Conservation (phyloP, 2,329 filamentous ascomycete genomes). For the Venturia carpophila region DNA sequence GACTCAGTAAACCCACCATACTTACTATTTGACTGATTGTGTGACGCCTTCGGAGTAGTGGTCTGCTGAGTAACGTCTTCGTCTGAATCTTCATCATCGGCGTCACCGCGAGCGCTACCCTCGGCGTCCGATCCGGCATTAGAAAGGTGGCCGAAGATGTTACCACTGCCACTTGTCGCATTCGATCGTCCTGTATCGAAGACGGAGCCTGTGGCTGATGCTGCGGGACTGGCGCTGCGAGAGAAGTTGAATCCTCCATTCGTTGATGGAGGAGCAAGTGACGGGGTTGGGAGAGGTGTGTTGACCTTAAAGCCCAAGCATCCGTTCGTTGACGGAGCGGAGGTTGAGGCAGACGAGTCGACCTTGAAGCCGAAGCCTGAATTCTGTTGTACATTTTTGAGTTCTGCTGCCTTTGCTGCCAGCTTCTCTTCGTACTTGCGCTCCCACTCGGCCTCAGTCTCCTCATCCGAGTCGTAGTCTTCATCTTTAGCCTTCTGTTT, state of each 20-base stretch:
- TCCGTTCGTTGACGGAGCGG: background rate
- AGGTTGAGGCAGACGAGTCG: background rate
- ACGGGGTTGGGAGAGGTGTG: background rate
- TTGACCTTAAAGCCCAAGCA: background rate
- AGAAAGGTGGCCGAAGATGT: slow-evolving; percentile 17
- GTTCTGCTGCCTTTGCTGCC: slow-evolving; percentile 23
- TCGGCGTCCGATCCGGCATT: slow-evolving; percentile 9
- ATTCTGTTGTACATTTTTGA: background rate
- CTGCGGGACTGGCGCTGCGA: slow-evolving; percentile 12
- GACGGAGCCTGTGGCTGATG: slow-evolving; percentile 14
- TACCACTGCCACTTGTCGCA: slow-evolving; percentile 7
- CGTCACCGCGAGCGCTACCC: slow-evolving; percentile 24
- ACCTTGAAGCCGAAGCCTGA: slow-evolving; percentile 7
- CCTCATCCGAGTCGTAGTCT: slow-evolving; percentile 32
- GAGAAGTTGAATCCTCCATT: slow-evolving; percentile 11
- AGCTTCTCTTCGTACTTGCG: slow-evolving; percentile 27
- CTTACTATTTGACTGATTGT: background rate
- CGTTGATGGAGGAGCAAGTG: slow-evolving; percentile 13
- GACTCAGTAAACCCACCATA: slow-evolving; percentile 2
- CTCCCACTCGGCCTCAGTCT: slow-evolving; percentile 31
- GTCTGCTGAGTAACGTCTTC: slow-evolving; percentile 21
- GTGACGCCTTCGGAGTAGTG: background rate
- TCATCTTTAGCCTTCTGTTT: slow-evolving; percentile 31
- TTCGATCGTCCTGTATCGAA: slow-evolving; percentile 8
- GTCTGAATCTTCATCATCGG: slow-evolving; percentile 26